Conservation (phyloP, 305 asterid genomes). For the Fraxinus albicans region DNA sequence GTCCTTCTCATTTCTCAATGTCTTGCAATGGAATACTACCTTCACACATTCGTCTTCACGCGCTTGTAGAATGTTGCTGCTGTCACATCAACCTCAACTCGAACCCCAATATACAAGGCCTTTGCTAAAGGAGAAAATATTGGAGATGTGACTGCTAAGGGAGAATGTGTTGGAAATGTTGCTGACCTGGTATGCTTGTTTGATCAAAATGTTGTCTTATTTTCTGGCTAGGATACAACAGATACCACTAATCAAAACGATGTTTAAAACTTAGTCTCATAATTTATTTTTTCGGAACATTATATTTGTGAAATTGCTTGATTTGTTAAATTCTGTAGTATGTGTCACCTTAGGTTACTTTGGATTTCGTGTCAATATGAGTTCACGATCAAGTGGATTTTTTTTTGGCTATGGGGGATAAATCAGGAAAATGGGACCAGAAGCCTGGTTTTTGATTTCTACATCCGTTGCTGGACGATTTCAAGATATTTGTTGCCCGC, state of each 20-base stretch:
- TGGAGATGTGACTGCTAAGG: slow-evolving; percentile 99
- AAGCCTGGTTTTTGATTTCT: neutral
- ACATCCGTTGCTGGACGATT: neutral
- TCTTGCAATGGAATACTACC: slow-evolving; percentile 16
- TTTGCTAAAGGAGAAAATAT: slow-evolving; percentile 98
- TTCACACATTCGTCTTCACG: slow-evolving; percentile 25
- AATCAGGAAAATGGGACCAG: neutral
- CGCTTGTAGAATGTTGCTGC: slow-evolving; percentile 80
- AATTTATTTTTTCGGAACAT: slow-evolving; percentile 16
- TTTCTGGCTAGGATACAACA: slow-evolving; percentile 8
- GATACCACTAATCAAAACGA: slow-evolving; percentile 11
- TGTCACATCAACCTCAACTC: slow-evolving; percentile 94
- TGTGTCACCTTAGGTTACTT: neutral
- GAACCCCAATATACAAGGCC: slow-evolving; percentile 97
- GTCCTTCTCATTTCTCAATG: slow-evolving; percentile 17
- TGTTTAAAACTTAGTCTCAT: neutral
- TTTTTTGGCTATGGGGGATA: neutral
- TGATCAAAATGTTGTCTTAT: slow-evolving; percentile 9
- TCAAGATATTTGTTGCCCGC: neutral
- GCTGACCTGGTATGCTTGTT: slow-evolving; percentile 82
- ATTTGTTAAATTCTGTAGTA: neutral
- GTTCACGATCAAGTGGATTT: neutral
- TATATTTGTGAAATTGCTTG: neutral
- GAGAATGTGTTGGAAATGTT: slow-evolving; percentile 91
- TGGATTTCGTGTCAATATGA: neutral